Evolutionary conservation across 164 flowering plant species (phyloP).

Genomic region (Chimonanthus salicifolius): DNA sequence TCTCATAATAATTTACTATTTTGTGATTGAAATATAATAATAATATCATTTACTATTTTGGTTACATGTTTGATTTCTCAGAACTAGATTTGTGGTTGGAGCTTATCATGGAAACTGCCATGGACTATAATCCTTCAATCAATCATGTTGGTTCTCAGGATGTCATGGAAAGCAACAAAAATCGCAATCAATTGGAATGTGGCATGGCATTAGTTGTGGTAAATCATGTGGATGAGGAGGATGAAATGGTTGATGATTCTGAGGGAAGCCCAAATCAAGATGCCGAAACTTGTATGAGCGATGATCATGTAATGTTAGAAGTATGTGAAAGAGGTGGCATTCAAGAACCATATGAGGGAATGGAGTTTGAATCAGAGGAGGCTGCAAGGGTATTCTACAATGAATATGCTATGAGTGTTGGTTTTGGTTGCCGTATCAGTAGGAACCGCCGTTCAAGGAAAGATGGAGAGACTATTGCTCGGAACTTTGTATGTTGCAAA

Average conservation of each 20-base stretch:
- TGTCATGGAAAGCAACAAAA: conserved; percentile 9
- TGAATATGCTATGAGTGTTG: conserved; percentile 14
- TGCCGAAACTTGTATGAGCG: background rate
- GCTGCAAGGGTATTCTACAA: conserved; percentile 18
- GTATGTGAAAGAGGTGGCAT: background rate
- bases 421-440: conserved; percentile 16
- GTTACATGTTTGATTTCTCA: background rate
- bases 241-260: background rate
- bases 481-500: conserved; percentile 16
- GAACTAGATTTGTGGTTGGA: background rate
- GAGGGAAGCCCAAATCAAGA: background rate
- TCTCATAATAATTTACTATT: background rate
- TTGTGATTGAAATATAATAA: background rate
- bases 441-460: conserved; percentile 16
- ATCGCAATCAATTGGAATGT: conserved; percentile 1
- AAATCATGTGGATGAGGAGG: background rate
- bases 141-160: background rate
- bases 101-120: background rate
- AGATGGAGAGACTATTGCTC: conserved; percentile 15
- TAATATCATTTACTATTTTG: background rate
- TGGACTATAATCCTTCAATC: background rate
- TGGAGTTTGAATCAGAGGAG: conserved; percentile 22
- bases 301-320: background rate
- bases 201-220: background rate
- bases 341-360: conserved; percentile 17